Evolutionary conservation across 169 alveolate genomes (phyloP), one percentile per base, ranked within the genome.

Genomic region (Besnoitia besnoiti): DNA sequence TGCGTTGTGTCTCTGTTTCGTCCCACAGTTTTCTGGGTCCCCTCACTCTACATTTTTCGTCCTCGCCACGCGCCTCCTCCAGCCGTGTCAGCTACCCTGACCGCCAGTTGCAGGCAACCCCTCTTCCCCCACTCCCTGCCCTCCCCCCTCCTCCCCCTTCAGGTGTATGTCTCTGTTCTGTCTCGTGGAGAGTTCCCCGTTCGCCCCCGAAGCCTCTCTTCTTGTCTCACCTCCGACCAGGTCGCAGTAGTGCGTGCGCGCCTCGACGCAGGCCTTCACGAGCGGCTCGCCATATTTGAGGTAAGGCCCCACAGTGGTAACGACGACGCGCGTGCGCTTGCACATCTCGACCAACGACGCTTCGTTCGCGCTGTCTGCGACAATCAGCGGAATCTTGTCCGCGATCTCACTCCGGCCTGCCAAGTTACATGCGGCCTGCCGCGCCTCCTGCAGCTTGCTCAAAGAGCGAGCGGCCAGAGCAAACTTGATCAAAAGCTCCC

Each of bases 171-270:
- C n/a, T n/a, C n/a, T n/a, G n/a, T n/a, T n/a, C n/a, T n/a, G n/a
- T n/a, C n/a, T n/a, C n/a, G n/a, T n/a, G n/a, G n/a, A n/a, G n/a
- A n/a, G n/a, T n/a, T n/a, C n/a, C n/a, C n/a, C n/a, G n/a, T n/a
- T n/a, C n/a, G n/a, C n/a, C n/a, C n/a, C n/a, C n/a, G n/a, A n/a
- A n/a, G n/a, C n/a, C n/a, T n/a, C n/a, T n/a, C n/a, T 30, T 44
- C 42, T 77, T 77, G 51, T 27, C 59, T 73, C 40, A 90, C 93
- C 91, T 30, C 82, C 94, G 37, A 84, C 85, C 19, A 91, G 47
- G 87, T 91, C 94, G 67, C 91, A 82, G 89, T 91, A 91, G 89
- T 91, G 91, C 39, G 94, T 91, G 61, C 91, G 33, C 35, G 80
- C 40, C 80, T 91, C 91, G 14, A 84, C 89, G 42, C 93, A 90